Percentiles rank a stretch among this genome's conserved stretches.
These are phyloP conservation scores for Geranomyces michiganensis DNA, from an alignment of 192 early-diverging fungal genomes.

Conservation along the genomic window DNA sequence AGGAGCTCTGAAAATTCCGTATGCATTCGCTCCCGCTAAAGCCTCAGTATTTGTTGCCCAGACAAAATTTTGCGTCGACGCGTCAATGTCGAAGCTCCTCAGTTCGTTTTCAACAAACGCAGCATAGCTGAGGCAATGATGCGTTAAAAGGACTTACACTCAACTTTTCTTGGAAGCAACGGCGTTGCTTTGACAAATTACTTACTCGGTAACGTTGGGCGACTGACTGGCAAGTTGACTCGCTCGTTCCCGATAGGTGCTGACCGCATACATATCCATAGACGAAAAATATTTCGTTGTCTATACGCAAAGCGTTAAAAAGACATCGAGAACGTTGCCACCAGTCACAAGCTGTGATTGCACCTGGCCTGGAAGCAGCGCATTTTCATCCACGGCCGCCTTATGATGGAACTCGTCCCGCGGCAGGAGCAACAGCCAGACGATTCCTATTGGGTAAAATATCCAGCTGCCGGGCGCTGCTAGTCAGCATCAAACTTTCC, in stretches of 20 bases:
- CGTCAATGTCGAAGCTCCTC: constrained; percentile 53
- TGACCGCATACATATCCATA: constrained; percentile 16
- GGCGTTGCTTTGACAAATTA: constrained; percentile 10
- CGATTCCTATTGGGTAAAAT: constrained; percentile 38
- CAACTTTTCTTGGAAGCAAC: not conserved
- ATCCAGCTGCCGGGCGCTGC: constrained; percentile 25
- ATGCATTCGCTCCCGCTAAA: constrained; percentile 69
- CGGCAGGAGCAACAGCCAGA: constrained; percentile 37
- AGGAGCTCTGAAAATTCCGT: constrained; percentile 79
- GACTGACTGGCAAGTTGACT: not conserved
- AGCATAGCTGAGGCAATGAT: constrained; percentile 22
- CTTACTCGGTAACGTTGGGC: constrained; percentile 2
- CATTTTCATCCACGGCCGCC: constrained; percentile 47
- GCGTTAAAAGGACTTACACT: not conserved
- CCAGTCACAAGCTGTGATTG: not conserved
- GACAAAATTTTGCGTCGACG: constrained; percentile 55
- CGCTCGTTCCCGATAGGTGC: not conserved
- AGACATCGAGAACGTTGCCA: too few relatives aligned
- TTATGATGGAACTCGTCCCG: constrained; percentile 32
- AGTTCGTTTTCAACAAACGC: constrained; percentile 55
- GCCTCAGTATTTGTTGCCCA: constrained; percentile 33
- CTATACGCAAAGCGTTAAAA: not conserved
- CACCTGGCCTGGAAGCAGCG: constrained; percentile 52
- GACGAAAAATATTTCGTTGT: constrained; percentile 22
- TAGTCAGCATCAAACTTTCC: too few relatives aligned